Percentiles rank a stretch among this genome's conserved stretches.
Conservation (phyloP, 495 filamentous ascomycete species). For the Pyrenopolyporus hunteri region DNA sequence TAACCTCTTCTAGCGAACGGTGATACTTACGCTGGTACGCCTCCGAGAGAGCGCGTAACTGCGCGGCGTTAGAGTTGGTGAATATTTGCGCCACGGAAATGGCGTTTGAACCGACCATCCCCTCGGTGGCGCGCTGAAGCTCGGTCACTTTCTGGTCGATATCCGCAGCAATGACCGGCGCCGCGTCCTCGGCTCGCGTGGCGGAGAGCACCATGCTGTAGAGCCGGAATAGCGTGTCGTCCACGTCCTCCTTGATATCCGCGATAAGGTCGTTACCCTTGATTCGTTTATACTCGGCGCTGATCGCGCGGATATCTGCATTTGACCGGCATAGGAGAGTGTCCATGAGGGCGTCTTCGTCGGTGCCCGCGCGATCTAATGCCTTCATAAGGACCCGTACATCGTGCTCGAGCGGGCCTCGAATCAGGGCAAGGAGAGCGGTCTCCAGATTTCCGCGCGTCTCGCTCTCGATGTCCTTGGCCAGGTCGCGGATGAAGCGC, state of each 20-base stretch:
- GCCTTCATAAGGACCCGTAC: constrained; percentile 60
- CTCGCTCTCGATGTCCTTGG: constrained; percentile 69
- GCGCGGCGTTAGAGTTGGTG: constrained; percentile 63
- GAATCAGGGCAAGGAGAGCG: constrained; percentile 65
- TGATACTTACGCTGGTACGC: constrained; percentile 65
- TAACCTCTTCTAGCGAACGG: constrained; percentile 63
- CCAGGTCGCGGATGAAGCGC: constrained; percentile 63
- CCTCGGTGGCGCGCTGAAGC: constrained; percentile 66
- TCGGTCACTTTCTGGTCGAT: constrained; percentile 66
- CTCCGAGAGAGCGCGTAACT: constrained; percentile 69
- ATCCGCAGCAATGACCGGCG: constrained; percentile 57
- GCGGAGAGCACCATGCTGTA: constrained; percentile 63
- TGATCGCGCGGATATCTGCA: constrained; percentile 67
- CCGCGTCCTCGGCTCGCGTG: constrained; percentile 66
- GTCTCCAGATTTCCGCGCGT: constrained; percentile 67
- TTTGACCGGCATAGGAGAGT: constrained; percentile 75
- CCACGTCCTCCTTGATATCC: constrained; percentile 62
- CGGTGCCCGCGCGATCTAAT: constrained; percentile 71
- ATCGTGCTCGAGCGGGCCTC: constrained; percentile 71
- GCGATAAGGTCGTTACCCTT: constrained; percentile 58
- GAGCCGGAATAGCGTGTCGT: constrained; percentile 59
- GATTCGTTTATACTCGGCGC: constrained; percentile 63
- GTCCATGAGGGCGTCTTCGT: constrained; percentile 75
- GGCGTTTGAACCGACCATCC: constrained; percentile 47
- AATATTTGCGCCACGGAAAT: constrained; percentile 67